A percentile compares a stretch with the other conserved stretches of the same genome.
Evolutionary conservation across 2,329 filamentous ascomycete genomes (phyloP).

Genomic region (Penicillium frequentans): DNA sequence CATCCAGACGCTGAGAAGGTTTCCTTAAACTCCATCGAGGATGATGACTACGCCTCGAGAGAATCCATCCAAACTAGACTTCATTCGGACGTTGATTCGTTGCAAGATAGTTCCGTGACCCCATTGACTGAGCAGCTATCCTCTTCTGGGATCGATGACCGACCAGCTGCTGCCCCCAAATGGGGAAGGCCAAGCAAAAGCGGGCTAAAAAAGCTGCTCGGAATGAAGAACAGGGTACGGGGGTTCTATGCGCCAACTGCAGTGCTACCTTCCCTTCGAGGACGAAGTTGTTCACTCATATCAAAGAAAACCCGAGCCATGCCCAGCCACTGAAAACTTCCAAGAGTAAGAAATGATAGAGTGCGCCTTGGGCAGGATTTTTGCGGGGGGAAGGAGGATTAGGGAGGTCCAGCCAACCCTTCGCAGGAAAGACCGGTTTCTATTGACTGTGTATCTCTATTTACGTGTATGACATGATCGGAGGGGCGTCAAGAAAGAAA

Average conservation of each 20-base stretch:
- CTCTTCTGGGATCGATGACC: slow-evolving; percentile 20
- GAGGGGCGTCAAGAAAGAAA: not conserved
- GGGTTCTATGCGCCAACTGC: slow-evolving; percentile 75
- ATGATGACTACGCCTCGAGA: slow-evolving; percentile 45
- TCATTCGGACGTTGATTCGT: slow-evolving; percentile 14
- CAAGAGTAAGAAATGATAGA: slow-evolving; percentile 1
- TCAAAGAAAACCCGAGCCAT: slow-evolving; percentile 62
- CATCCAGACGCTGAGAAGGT: not conserved
- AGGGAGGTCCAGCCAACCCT: not conserved
- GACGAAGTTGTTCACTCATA: slow-evolving; percentile 71
- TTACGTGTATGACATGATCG: not conserved
- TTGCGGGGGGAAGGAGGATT: not conserved
- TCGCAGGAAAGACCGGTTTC: not conserved
- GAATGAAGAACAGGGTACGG: slow-evolving; percentile 19
- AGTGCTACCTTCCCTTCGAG: slow-evolving; percentile 74
- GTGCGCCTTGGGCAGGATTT: not conserved
- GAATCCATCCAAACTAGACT: slow-evolving; percentile 44
- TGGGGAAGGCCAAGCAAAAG: slow-evolving; percentile 56
- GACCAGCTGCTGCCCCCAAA: slow-evolving; percentile 25
- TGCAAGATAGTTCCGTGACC: slow-evolving; percentile 12
- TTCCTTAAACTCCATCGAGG: slow-evolving; percentile 3
- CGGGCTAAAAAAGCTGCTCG: slow-evolving; percentile 52
- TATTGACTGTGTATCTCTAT: not conserved
- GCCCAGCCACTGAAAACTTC: slow-evolving; percentile 45
- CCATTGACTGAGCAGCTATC: slow-evolving; percentile 17